Conservation (phyloP, 108 stramenopile genomes). For the Pseudonitzschia multiseries region DNA sequence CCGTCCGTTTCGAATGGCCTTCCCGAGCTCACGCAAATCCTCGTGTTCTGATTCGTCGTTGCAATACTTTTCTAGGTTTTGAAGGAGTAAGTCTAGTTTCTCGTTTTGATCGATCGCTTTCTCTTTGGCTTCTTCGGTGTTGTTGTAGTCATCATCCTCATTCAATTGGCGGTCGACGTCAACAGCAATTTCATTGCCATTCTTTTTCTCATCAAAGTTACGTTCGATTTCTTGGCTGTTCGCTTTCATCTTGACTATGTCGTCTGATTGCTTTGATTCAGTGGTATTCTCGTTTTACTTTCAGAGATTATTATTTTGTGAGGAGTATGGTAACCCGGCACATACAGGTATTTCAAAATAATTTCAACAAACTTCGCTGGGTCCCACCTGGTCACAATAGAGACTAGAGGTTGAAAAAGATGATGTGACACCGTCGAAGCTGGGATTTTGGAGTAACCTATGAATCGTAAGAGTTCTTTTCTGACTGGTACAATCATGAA, state of each 20-base stretch:
- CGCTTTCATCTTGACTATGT: neutral
- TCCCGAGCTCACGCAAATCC: slow-evolving; percentile 12
- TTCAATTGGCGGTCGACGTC: neutral
- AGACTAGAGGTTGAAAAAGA: too few relatives aligned
- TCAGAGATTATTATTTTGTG: too few relatives aligned
- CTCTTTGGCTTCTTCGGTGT: neutral
- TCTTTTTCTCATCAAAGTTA: neutral
- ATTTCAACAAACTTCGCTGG: too few relatives aligned
- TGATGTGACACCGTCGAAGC: too few relatives aligned
- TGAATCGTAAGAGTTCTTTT: too few relatives aligned
- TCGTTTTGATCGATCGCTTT: slow-evolving; percentile 14
- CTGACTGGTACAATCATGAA: too few relatives aligned
- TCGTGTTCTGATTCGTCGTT: slow-evolving; percentile 27
- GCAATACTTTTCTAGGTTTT: slow-evolving; percentile 14
- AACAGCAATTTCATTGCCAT: neutral
- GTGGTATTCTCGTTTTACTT: too few relatives aligned
- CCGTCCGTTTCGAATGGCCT: slow-evolving; percentile 5
- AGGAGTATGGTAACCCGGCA: too few relatives aligned
- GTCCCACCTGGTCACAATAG: too few relatives aligned
- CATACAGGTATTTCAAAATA: too few relatives aligned
- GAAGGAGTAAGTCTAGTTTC: slow-evolving; percentile 20
- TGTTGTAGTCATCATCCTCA: slow-evolving; percentile 7
- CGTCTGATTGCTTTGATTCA: neutral
- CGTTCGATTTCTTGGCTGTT: neutral
- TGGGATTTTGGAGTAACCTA: too few relatives aligned